Base-by-base conservation (phyloP, 768 basidiomycete genomes). In the Pilatotrama ljubarskyi region DNA sequence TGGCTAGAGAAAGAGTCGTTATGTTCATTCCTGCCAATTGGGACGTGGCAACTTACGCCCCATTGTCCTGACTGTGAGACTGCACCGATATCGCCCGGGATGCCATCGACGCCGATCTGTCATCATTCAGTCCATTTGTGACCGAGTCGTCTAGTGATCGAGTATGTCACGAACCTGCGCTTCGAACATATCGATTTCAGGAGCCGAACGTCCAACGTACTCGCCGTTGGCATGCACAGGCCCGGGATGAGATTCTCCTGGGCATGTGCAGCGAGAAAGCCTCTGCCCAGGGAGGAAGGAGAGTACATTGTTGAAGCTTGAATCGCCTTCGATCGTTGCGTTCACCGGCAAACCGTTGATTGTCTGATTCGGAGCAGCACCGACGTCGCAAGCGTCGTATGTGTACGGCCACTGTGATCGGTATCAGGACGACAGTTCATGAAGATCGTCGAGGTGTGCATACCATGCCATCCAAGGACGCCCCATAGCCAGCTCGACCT, bases 151-250 rank as follows among this genome's bases (percentile, higher is more conserved):
- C 24, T 29, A 36, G 90, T 4, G 89, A 71, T 91, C 7, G 17
- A 49, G 24, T 32, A 66, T 55, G 62, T 17, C 7, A 51, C 71
- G 73, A 55, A 85, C 87, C 74, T 86, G 85, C 5, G 93, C 88
- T 76, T 95, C 93, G 69, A 95, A 86, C 29, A 93, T 78, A 76
- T 96, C 94, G 41, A 96, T 94, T 73, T 96, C 93, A 1, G 94
- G 93, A 5, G 93, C 90, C 20, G 87, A 71, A 43, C 93, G 83
- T 10, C 93, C 93, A 17, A 89, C 85, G 71, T 84, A 93, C 0
- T 84, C 80, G 5, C 91, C 91, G 68, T 93, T 88, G 0, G 79
- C 58, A 54, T 87, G 84, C 47, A 80, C 78, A 2, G 93, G 93
- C 2, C 93, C 93, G 29, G 93, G 93, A 72, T 95, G 93, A 20